Evolutionary conservation across 805 yeast genomes (phyloP).

Genomic region (Wickerhamomyces subpelliculosus): DNA sequence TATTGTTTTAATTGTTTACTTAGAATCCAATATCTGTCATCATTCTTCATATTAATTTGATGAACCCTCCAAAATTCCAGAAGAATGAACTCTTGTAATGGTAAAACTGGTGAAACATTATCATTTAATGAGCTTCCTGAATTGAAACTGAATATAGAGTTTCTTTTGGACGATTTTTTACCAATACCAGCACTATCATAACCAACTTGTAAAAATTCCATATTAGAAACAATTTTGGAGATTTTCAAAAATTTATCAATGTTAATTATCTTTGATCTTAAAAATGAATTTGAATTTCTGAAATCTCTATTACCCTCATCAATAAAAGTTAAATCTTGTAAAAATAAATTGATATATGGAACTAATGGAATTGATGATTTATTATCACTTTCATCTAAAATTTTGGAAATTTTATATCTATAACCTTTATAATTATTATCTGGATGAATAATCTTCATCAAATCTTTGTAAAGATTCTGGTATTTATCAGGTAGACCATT

Average conservation of each 20-base stretch:
- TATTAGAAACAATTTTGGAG: conserved; percentile 56
- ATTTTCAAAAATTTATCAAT: conserved; percentile 68
- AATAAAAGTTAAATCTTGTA: conserved; percentile 77
- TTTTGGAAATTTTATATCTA: conserved; percentile 52
- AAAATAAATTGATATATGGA: conserved; percentile 67
- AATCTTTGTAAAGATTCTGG: conserved; percentile 51
- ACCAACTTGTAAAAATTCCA: conserved; percentile 62
- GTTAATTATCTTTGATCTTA: conserved; percentile 48
- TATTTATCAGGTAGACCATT: conserved; percentile 50
- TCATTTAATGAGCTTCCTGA: conserved; percentile 16
- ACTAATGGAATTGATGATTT: conserved; percentile 50
- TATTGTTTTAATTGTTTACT: conserved; percentile 35
- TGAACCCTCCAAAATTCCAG: conserved; percentile 67
- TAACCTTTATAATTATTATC: conserved; percentile 66
- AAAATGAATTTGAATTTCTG: conserved; percentile 48
- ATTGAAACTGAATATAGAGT: conserved; percentile 18
- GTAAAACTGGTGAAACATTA: conserved; percentile 26
- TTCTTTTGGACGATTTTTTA: conserved; percentile 19
- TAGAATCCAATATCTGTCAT: conserved; percentile 67
- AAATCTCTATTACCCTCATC: conserved; percentile 73
- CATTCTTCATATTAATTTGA: conserved; percentile 50
- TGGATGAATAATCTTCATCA: conserved; percentile 67
- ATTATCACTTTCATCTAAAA: conserved; percentile 36
- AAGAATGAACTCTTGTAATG: conserved; percentile 45
- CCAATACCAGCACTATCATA: conserved; percentile 27